Percentiles rank a stretch among this genome's conserved stretches.
Evolutionary conservation across 345 rosid genomes (phyloP).

Genomic region (Toxicodendron radicans): DNA sequence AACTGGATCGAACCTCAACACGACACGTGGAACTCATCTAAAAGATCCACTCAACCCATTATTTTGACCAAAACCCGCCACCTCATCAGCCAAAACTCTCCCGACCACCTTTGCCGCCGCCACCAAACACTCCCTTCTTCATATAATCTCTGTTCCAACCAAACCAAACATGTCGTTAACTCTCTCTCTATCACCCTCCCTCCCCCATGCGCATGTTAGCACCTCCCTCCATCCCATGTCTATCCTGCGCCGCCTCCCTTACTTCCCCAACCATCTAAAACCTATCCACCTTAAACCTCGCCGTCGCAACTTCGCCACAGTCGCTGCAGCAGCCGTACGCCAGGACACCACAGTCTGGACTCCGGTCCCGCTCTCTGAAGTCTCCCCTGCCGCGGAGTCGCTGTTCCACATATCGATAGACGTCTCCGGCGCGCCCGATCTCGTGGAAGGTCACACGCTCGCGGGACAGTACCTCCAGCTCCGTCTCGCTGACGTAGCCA

Average conservation of each 20-base stretch:
- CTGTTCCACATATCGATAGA: conserved; percentile 82
- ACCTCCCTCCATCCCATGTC: conserved; percentile 61
- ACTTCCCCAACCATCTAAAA: conserved; percentile 30
- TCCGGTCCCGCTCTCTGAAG: conserved; percentile 55
- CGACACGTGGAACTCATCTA: conserved; percentile 41
- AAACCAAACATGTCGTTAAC: conserved; percentile 39
- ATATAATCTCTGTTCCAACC: conserved; percentile 2
- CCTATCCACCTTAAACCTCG: conserved; percentile 24
- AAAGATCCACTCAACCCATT: background rate
- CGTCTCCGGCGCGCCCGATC: conserved; percentile 71
- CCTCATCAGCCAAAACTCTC: conserved; percentile 30
- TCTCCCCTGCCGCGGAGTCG: conserved; percentile 75
- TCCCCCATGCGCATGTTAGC: conserved; percentile 48
- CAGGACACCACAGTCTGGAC: conserved; percentile 82
- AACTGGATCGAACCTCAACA: background rate
- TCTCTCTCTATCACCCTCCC: conserved; percentile 28
- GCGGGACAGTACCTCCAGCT: conserved; percentile 95
- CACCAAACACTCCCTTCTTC: conserved; percentile 5
- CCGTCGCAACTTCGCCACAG: conserved; percentile 43
- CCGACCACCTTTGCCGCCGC: conserved; percentile 39
- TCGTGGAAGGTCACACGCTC: conserved; percentile 56
- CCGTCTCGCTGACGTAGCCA: conserved; percentile 61
- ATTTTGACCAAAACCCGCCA: conserved; percentile 22
- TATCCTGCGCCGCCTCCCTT: conserved; percentile 55
- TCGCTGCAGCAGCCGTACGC: conserved; percentile 58